Evolutionary conservation across 345 rosid species (phyloP), one percentile per base, ranked within the genome.

Genomic region (Alliaria petiolata): DNA sequence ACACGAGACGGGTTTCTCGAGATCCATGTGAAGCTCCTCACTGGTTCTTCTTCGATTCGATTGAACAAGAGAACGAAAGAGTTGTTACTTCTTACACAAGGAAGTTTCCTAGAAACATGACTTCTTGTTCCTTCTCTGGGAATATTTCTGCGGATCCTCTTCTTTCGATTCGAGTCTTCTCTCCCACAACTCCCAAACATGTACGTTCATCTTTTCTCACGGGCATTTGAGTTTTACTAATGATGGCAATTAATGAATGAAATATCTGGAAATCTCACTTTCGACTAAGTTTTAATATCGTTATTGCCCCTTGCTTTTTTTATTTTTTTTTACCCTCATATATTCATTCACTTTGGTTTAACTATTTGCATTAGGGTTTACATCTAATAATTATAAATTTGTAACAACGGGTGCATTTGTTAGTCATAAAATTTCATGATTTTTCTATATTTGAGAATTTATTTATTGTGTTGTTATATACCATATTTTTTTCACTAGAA

Each of bases 1-100:
- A 86, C 67, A 83, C 87, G 0, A 58, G 89, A 26, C 9, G 30
- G 14, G 66, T 25, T 3, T 47, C 49, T 20, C 0, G 6, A 5
- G 50, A 85, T 64, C 78, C 92, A 3, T 91, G 97, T 61, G 72
- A 75, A 79, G 78, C 82, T 65, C 95, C 92, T 65, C 90, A 83
- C 40, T 76, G 77, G 33, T 90, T 86, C 60, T 90, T 82, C 83
- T 76, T 87, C 8, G 75, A 79, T n/a, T 86, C 91, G 5, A 34
- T 80, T 12, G 62, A 64, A 7, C n/a, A 36, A 1, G 14, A 46
- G 17, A 71, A 14, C 0, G 17, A 69, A 17, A 61, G 54, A 15
- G 59, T 88, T 62, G 85, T 72, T 84, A 55, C 84, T 72, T 80
- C 86, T 2, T 85, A 83, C 22, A 42, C 35, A 40, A 70, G 89